A percentile compares a stretch with the other conserved stretches of the same genome.
phyloP scores from a whole-genome alignment of 140 eudicot genomes.

The Erigeron philadelphicus region DNA sequence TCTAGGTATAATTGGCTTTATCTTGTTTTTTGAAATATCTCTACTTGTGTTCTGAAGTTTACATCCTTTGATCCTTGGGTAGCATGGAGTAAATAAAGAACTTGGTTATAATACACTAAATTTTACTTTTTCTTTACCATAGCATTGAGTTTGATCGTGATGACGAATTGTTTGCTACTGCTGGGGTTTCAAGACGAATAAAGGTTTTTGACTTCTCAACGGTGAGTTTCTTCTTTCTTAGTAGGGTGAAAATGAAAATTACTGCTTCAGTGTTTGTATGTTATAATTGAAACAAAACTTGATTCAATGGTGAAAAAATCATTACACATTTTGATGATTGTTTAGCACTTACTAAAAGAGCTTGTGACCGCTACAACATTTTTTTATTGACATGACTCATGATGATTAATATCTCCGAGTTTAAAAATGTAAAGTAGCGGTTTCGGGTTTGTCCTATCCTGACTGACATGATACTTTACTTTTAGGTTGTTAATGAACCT shows the following conservation, averaged over 20 bases:
- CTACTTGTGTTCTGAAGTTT: neutral
- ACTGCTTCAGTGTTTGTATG: neutral
- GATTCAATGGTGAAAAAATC: neutral
- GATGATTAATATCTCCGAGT: neutral
- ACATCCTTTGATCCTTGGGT: neutral
- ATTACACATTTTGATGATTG: neutral
- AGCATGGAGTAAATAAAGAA: neutral
- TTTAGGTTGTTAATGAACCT: conserved; percentile 65
- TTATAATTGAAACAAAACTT: neutral
- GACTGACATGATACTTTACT: conserved; percentile 16
- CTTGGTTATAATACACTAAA: conserved; percentile 9
- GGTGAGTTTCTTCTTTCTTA: conserved; percentile 34
- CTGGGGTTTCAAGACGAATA: conserved; percentile 69
- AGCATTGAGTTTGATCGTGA: conserved; percentile 70
- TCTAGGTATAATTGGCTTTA: conserved; percentile 43
- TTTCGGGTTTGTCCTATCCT: neutral
- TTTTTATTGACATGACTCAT: neutral
- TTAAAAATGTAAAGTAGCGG: neutral
- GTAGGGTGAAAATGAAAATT: neutral
- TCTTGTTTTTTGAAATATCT: conserved; percentile 1
- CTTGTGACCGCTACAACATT: neutral
- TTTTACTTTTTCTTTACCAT: conserved; percentile 18
- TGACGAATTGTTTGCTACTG: conserved; percentile 74
- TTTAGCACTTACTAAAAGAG: neutral
- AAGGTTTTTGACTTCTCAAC: conserved; percentile 60